Percentiles rank a stretch among this genome's conserved stretches.
phyloP scores from a whole-genome alignment of 129 eudicot genomes.

The Flaveria ramosissima region DNA sequence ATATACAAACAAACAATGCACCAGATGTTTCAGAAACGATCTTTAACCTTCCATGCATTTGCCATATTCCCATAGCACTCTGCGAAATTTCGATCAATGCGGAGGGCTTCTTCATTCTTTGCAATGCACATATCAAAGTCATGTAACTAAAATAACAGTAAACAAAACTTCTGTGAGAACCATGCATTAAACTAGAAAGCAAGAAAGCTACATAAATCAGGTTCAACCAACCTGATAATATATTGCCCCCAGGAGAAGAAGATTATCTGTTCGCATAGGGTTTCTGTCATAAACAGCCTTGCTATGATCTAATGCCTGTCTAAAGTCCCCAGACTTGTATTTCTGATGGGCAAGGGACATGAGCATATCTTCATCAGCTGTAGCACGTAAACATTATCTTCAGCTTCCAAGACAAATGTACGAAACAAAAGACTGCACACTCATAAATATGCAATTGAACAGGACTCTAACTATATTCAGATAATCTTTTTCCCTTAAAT shows the following conservation, averaged over 20 bases:
- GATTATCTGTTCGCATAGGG: conserved; percentile 82
- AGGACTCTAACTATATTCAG: conserved; percentile 12
- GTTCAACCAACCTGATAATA: conserved; percentile 84
- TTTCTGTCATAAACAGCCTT: conserved; percentile 81
- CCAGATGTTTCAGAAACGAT: neutral
- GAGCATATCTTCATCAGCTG: conserved; percentile 68
- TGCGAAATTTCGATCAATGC: conserved; percentile 81
- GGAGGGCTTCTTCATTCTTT: conserved; percentile 95
- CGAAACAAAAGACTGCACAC: neutral
- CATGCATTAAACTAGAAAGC: conserved; percentile 19
- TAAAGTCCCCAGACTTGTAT: conserved; percentile 85
- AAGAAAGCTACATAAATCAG: conserved; percentile 29
- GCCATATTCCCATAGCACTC: conserved; percentile 99
- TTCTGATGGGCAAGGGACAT: conserved; percentile 82
- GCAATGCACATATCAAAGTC: conserved; percentile 84
- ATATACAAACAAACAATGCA: neutral
- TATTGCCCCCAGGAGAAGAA: conserved; percentile 84
- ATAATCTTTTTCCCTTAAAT: neutral
- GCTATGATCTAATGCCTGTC: conserved; percentile 91
- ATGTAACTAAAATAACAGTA: conserved; percentile 55
- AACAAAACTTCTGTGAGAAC: conserved; percentile 17
- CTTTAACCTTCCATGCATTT: conserved; percentile 92
- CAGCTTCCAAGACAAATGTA: conserved; percentile 26
- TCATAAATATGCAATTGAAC: neutral
- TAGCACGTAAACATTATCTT: conserved; percentile 29